Base-by-base conservation (phyloP, 306 rosid genomes). In the Betula pendula region DNA sequence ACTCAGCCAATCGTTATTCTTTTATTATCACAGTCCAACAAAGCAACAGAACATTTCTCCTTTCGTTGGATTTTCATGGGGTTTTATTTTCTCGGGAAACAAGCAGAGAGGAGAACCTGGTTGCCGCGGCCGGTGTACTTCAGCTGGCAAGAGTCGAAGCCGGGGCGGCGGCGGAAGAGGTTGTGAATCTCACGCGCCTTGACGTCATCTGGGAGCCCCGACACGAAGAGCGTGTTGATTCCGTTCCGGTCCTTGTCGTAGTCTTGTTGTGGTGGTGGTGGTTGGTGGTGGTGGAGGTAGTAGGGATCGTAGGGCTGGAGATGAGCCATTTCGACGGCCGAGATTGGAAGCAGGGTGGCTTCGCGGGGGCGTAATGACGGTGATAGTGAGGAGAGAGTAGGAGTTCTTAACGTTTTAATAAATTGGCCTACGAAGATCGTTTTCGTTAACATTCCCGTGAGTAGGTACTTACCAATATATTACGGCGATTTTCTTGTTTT, bases 181-280 rank as follows among this genome's bases (percentile, higher is more conserved):
- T 95, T 95, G 83, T 95, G 96, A 70, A 95, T 95, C 83, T 95
- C 98, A 74, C 97, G 98, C 75, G 97, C 89, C 88, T 87, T 92
- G 25, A 95, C 86, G 80, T 95, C 98, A 87, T 92, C 98, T 1
- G 98, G 98, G 77, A 95, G 93, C 40, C 98, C 98, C 4, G 98
- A 95, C 70, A 95, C 89, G 86, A 95, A 95, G 71, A 95, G 96
- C 24, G 98, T 92, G 81, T 92, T 92, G 79, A 95, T 90, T 75
- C 75, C 71, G 81, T 85, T 84, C 75, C 91, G 88, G 62, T 89
- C 93, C 52, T 84, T 70, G 78, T 69, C 68, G 33, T 52, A 22
- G 33, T 56, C 31, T 22, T 79, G 47, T 71, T 78, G 11, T 53
- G 63, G 58, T 6, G 5, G 71, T 4, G 70, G 80, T 20, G 35